Base-by-base conservation (phyloP, 1,139 yeast genomes). In the Debaryomyces sp. region DNA sequence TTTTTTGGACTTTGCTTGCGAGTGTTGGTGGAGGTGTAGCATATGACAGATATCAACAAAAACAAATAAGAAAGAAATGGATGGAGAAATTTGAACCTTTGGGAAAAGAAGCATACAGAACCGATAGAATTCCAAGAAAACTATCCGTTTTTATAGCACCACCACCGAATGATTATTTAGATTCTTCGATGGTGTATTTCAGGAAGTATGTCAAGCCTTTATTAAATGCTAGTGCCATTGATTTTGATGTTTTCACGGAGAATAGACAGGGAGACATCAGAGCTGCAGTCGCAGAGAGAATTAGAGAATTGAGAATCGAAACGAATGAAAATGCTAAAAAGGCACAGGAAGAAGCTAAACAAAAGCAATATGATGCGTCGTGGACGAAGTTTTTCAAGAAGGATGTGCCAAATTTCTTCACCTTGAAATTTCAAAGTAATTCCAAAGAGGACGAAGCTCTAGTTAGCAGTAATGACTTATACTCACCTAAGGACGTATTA, bases 221-320 rank as follows among this genome's bases (percentile, higher is more conserved):
- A 5, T 73, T 95, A 57, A 89, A 88, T 57, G 79, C 96, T 2
- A 88, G 91, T 7, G 96, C 97, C 2, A 70, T 94, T 22, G 99
- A 95, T 67, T 91, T 81, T 62, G 96, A 89, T 51, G 70, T 94
- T 15, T 75, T 80, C 57, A 81, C 88, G 7, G 85, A 82, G 53
- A 90, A 83, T 52, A 82, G 91, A 60, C 98, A 94, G 66, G 99
- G 99, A 27, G 92, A 89, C 55, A 90, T 94, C 46, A 79, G 99
- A 56, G 71, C 81, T 33, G 71, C 76, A 40, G 96, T 95, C 23
- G 96, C 98, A 8, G 89, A 89, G 60, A 85, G 85, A 52, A 84
- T 95, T 47, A 78, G 99, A 61, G 78, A 81, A 48, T 62, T 86
- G 55, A 81, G 98, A 57, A 71, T 79, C 49, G 75, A 72, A 29